These are phyloP conservation scores for Saccharomycopsis sp. DNA, from an alignment of 805 yeast species.

Conservation along the genomic window DNA sequence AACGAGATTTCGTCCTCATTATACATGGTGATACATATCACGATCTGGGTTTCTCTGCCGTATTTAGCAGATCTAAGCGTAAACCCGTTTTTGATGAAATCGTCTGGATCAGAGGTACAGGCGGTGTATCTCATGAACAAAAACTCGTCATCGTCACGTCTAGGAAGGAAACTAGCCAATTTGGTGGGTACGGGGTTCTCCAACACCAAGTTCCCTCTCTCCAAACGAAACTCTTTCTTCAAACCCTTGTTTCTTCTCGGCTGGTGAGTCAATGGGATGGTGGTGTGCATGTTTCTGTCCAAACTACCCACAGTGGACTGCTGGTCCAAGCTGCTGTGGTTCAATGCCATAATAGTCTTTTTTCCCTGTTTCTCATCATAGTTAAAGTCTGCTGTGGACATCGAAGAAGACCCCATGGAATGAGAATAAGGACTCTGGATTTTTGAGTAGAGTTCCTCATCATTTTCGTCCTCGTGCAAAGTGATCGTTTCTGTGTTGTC, in stretches of 20 bases:
- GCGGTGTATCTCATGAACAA: conserved; percentile 97
- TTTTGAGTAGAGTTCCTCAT: background rate
- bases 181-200: conserved; percentile 95
- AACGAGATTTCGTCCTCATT: conserved; percentile 88
- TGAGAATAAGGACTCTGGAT: background rate
- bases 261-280: conserved; percentile 29
- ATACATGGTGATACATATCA: conserved; percentile 93
- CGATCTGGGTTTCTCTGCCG: conserved; percentile 87
- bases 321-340: conserved; percentile 24
- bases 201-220: conserved; percentile 75
- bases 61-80: conserved; percentile 78
- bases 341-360: conserved; percentile 17
- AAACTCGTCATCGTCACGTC: conserved; percentile 87
- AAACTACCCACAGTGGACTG: conserved; percentile 28
- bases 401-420: conserved; percentile 27
- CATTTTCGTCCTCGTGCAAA: conserved; percentile 12
- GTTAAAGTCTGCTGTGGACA: conserved; percentile 31
- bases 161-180: conserved; percentile 73
- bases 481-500: conserved; percentile 16
- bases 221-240: conserved; percentile 68
- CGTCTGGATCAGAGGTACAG: conserved; percentile 88
- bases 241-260: conserved; percentile 63
- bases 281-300: conserved; percentile 42
- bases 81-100: conserved; percentile 73
- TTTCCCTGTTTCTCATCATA: conserved; percentile 29